Evolutionary conservation across 106 monocot genomes (phyloP).

Genomic region (Allium sativum): DNA sequence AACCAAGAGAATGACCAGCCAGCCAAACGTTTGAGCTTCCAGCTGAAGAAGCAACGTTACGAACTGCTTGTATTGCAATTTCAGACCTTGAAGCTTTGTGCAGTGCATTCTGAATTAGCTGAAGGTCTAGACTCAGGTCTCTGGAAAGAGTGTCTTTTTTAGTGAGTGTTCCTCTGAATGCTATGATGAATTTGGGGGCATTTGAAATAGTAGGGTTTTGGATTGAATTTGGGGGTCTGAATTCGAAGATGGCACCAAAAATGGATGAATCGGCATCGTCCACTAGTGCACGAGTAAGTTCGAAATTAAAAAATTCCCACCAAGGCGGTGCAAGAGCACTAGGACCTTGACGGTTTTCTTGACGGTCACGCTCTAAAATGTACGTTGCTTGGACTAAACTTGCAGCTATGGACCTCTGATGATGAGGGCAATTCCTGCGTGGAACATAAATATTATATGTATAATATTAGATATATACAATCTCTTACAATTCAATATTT

Average conservation of each 20-base stretch:
- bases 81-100: constrained; percentile 53
- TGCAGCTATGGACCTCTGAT: constrained; percentile 66
- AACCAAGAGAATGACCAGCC: constrained; percentile 81
- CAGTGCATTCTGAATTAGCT: constrained; percentile 60
- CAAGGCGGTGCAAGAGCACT: constrained; percentile 66
- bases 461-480: too few species aligned
- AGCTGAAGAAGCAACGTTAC: constrained; percentile 33
- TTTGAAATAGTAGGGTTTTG: constrained; percentile 14
- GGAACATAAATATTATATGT: too few species aligned
- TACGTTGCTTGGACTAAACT: constrained; percentile 80
- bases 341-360: constrained; percentile 29
- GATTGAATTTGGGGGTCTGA: constrained; percentile 18
- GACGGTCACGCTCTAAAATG: constrained; percentile 72
- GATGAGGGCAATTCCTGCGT: constrained; percentile 42
- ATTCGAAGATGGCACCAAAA: constrained; percentile 78
- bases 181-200: constrained; percentile 58
- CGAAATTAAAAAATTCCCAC: constrained; percentile 88
- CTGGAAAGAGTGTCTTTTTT: constrained; percentile 45
- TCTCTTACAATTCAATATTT: too few species aligned
- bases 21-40: constrained; percentile 63
- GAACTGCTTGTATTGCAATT: constrained; percentile 75
- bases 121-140: constrained; percentile 52
- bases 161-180: constrained; percentile 81
- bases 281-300: constrained; percentile 45
- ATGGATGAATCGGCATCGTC: constrained; percentile 79